phyloP scores from a whole-genome alignment of 495 filamentous ascomycete genomes.

The Cairneyella variabilis region DNA sequence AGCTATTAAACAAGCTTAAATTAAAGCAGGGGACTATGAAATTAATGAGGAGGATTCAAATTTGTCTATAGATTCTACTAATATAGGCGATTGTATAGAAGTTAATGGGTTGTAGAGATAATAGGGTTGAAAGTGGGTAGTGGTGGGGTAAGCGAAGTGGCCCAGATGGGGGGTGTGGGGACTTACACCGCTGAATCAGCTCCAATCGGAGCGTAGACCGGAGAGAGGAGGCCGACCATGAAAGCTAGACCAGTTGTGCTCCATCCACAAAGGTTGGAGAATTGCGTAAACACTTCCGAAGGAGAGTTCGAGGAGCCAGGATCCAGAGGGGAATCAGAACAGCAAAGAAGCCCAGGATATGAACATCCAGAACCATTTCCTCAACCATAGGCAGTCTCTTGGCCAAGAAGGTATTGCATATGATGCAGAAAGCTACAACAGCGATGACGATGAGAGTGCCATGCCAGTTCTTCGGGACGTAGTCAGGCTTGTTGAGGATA shows the following conservation, averaged over 20 bases:
- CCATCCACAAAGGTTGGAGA: slow-evolving; percentile 39
- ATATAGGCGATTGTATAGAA: no score
- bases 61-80: no score
- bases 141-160: no score
- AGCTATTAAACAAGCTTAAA: no score
- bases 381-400: slow-evolving; percentile 41
- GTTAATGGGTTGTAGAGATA: no score
- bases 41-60: no score
- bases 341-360: slow-evolving; percentile 37
- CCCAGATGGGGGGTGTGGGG: no score
- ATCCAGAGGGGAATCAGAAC: slow-evolving; percentile 39
- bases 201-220: slow-evolving; percentile 32
- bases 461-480: slow-evolving; percentile 41
- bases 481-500: slow-evolving; percentile 39
- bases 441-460: slow-evolving; percentile 42
- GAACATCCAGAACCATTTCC: slow-evolving; percentile 37
- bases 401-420: slow-evolving; percentile 41
- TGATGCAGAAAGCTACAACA: slow-evolving; percentile 21
- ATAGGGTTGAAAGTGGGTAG: no score
- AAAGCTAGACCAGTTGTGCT: slow-evolving; percentile 36
- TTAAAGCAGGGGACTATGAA: no score
- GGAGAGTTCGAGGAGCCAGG: slow-evolving; percentile 26
- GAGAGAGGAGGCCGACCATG: slow-evolving; percentile 39
- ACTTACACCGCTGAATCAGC: slow-evolving; percentile 16
- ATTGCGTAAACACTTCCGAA: slow-evolving; percentile 41